These are phyloP conservation scores for Gremmenia infestans DNA, from an alignment of 2,329 filamentous ascomycete species.

Conservation along the genomic window DNA sequence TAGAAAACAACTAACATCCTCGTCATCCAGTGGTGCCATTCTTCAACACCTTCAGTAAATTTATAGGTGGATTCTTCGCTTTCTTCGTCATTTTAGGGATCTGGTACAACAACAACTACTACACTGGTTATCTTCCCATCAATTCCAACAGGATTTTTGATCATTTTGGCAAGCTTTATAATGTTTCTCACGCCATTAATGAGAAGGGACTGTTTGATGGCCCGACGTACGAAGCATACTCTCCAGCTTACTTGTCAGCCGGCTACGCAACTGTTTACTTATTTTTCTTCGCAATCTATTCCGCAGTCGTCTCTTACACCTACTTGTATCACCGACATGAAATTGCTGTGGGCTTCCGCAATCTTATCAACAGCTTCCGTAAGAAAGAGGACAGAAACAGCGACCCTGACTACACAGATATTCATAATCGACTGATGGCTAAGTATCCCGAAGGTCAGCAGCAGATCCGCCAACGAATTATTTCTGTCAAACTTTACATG, in stretches of 20 bases:
- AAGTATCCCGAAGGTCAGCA: conserved; percentile 36
- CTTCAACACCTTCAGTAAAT: conserved; percentile 67
- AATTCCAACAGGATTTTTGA: conserved; percentile 68
- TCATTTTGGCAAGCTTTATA: conserved; percentile 59
- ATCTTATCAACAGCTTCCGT: conserved; percentile 36
- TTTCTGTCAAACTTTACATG: conserved; percentile 11
- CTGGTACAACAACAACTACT: conserved; percentile 63
- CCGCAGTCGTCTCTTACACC: conserved; percentile 64
- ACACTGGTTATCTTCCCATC: conserved; percentile 59
- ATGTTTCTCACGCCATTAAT: conserved; percentile 60
- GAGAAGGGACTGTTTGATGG: conserved; percentile 29
- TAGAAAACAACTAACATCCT: no score
- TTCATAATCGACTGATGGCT: conserved; percentile 46
- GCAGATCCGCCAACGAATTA: background rate
- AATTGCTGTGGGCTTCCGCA: conserved; percentile 48
- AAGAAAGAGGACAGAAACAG: conserved; percentile 29
- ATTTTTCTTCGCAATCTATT: conserved; percentile 64
- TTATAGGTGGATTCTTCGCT: conserved; percentile 61
- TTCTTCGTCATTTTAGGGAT: conserved; percentile 52
- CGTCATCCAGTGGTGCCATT: conserved; percentile 53
- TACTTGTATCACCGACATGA: conserved; percentile 62
- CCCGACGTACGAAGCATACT: conserved; percentile 59
- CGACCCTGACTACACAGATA: conserved; percentile 34
- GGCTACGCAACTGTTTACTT: conserved; percentile 67
- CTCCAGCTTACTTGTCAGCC: conserved; percentile 64